Evolutionary conservation across 139 green algal genomes (phyloP).

Genomic region (Chlorella ohadii): DNA sequence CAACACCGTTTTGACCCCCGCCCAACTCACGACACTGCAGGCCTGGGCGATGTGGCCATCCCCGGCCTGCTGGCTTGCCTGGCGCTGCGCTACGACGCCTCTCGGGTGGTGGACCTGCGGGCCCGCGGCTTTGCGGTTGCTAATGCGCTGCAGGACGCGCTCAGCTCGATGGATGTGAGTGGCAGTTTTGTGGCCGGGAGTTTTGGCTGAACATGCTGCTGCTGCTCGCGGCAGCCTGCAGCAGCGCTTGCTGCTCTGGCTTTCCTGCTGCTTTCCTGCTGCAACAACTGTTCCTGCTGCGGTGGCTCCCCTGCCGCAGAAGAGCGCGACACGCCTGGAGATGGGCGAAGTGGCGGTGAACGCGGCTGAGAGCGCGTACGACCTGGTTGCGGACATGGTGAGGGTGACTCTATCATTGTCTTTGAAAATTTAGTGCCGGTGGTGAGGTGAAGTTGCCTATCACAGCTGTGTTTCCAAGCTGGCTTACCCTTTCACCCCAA

Average conservation of each 20-base stretch:
- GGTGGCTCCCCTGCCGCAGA: no score
- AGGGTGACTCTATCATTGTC: no score
- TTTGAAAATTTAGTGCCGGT: no score
- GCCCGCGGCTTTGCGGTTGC: conserved; percentile 61
- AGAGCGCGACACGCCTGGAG: conserved; percentile 41
- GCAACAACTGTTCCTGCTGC: neutral
- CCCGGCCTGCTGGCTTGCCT: conserved; percentile 87
- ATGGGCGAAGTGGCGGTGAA: conserved; percentile 60
- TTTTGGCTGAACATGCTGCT: no score
- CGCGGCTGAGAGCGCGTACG: conserved; percentile 71
- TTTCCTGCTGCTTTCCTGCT: neutral
- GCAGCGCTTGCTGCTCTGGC: no score
- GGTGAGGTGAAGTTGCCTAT: no score
- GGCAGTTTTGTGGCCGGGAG: neutral
- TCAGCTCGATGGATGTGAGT: conserved; percentile 9
- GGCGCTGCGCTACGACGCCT: conserved; percentile 83
- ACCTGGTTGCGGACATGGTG: conserved; percentile 61
- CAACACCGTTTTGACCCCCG: no score
- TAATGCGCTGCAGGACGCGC: conserved; percentile 15
- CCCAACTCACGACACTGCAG: no score
- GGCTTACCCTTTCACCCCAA: neutral
- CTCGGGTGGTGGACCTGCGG: conserved; percentile 62
- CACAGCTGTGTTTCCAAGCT: no score
- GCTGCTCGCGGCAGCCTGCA: no score
- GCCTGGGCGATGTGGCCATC: conserved; percentile 91